Evolutionary conservation across 2,329 filamentous ascomycete species (phyloP), one percentile per base, ranked within the genome.

Genomic region (Lomentospora prolificans): DNA sequence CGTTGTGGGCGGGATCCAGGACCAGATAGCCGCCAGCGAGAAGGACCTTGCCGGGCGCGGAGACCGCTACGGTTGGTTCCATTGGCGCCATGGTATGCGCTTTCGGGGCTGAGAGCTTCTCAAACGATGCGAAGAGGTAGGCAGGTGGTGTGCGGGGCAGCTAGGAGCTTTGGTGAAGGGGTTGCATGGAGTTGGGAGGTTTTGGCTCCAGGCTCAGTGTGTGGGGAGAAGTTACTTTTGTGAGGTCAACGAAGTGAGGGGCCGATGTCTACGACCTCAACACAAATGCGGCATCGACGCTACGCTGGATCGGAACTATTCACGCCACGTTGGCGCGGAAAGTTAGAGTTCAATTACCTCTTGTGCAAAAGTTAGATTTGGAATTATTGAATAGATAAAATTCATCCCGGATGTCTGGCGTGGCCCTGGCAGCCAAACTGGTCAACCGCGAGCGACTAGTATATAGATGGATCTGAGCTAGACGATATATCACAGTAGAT

Each of bases 11-110:
- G 59, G 89, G 84, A 73, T 97, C 92, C 50, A 99, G 84, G 22
- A 96, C 92, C 50, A 97, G 84, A 71, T 97, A 99, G 59, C 94
- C 94, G 60, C 94, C 94, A 3, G 92, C 90, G 55, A 97, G 81
- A 61, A 99, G 81, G 58, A 99, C 94, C 75, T 99, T 99, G 63
- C 94, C 94, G 17, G 94, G 94, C 22, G 94, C 92, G 60, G 94
- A 97, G 61, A 95, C 82, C 65, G 85, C 86, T 51, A 71, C 64
- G n/a, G 51, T 56, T 22, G 55, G 55, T 8, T 33, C 17, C 33
- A 36, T 53, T 25, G 31, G 22, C 4, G 2, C 25, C 19, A 24
- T 27, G 12, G 3, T 12, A 22, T 25, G 4, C 7, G 19, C 17
- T 14, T 39, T 14, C 12, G 19, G 33, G 1, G 33, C 9, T 53